phyloP scores from a whole-genome alignment of 75 land plant genomes.

The Azolla pinnata region DNA sequence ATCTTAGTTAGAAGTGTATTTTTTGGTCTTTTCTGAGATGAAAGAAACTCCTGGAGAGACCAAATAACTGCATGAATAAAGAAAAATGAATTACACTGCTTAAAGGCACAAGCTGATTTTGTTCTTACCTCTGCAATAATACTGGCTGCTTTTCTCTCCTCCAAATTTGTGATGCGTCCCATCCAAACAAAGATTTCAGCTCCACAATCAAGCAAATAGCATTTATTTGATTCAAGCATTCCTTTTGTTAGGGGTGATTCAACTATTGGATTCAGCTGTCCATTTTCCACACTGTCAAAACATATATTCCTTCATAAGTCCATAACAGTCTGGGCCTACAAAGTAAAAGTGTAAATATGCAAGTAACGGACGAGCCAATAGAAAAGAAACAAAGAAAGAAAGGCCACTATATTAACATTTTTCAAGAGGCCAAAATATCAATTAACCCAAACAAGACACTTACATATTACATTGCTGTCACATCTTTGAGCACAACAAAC shows the following conservation, averaged over 20 bases:
- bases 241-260: conserved; percentile 51
- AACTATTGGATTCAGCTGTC: conserved; percentile 42
- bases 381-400: too few relatives aligned
- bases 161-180: conserved; percentile 83
- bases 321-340: neutral
- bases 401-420: too few relatives aligned
- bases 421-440: too few relatives aligned
- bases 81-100: too few relatives aligned
- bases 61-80: too few relatives aligned
- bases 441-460: too few relatives aligned
- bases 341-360: too few relatives aligned
- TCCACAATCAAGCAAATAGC: conserved; percentile 84
- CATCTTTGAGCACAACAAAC: too few relatives aligned
- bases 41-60: conserved; percentile 41
- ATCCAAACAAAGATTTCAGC: conserved; percentile 76
- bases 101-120: neutral
- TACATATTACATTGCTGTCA: too few relatives aligned
- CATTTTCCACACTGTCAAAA: conserved; percentile 50
- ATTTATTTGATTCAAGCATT: conserved; percentile 65
- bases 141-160: conserved; percentile 68
- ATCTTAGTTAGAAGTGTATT: conserved; percentile 61
- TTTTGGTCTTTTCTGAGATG: conserved; percentile 26
- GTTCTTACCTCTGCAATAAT: conserved; percentile 58
- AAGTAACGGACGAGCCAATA: too few relatives aligned
- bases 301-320: neutral